These are phyloP conservation scores for Solanum pimpinellifolium DNA, from an alignment of 257 asterid genomes.

Conservation along the genomic window DNA sequence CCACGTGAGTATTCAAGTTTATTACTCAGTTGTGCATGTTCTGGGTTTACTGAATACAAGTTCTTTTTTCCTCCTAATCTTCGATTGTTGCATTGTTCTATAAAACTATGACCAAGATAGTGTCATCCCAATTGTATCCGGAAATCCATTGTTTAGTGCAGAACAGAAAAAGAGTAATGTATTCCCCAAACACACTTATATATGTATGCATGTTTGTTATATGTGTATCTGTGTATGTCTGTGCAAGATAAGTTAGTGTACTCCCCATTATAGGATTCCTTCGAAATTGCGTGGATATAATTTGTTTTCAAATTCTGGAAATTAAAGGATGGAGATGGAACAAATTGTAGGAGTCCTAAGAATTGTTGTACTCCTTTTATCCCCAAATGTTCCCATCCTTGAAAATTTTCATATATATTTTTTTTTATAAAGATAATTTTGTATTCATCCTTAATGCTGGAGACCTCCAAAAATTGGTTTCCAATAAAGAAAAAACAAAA, in stretches of 20 bases:
- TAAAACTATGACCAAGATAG: neutral
- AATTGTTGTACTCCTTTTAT: neutral
- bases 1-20: conserved; percentile 39
- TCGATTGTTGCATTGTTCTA: neutral
- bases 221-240: neutral
- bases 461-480: too few relatives aligned
- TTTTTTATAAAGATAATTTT: too few relatives aligned
- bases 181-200: neutral
- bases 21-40: neutral
- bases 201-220: neutral
- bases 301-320: neutral
- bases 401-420: neutral
- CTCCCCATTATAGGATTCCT: neutral
- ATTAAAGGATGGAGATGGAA: neutral
- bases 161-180: neutral
- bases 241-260: neutral
- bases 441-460: too few relatives aligned
- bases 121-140: neutral
- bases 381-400: neutral
- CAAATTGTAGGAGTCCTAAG: neutral
- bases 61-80: neutral
- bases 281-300: neutral
- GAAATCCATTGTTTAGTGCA: neutral
- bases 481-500: too few relatives aligned
- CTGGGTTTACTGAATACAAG: neutral